phyloP scores from a whole-genome alignment of 129 eudicot genomes.

The Ambrosia artemisiifolia region DNA sequence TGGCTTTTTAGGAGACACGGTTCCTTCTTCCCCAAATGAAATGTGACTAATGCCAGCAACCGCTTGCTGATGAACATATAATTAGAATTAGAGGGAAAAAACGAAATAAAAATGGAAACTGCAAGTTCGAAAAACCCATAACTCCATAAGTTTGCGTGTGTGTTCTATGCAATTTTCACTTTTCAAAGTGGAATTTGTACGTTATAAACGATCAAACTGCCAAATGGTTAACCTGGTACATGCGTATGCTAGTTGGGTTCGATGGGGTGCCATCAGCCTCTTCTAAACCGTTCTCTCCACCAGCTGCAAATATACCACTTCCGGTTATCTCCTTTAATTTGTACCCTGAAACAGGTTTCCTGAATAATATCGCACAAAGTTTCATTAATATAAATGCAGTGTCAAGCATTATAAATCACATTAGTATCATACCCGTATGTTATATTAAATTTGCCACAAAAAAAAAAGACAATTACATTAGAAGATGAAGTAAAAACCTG shows the following conservation, averaged over 20 bases:
- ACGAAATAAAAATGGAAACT: too few relatives aligned
- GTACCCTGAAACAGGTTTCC: constrained; percentile 82
- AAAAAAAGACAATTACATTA: neutral
- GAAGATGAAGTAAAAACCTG: neutral
- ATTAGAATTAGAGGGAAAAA: neutral
- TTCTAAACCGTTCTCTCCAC: constrained; percentile 44
- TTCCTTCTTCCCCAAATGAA: constrained; percentile 81
- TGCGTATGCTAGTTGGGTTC: constrained; percentile 78
- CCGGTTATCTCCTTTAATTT: constrained; percentile 85
- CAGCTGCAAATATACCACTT: constrained; percentile 63
- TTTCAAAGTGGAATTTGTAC: too few relatives aligned
- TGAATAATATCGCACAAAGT: constrained; percentile 22
- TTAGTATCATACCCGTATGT: neutral
- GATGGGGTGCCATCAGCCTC: constrained; percentile 48
- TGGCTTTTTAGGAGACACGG: constrained; percentile 76
- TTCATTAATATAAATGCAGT: neutral
- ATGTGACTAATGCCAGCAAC: constrained; percentile 86
- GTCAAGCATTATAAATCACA: neutral
- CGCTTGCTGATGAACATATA: constrained; percentile 54
- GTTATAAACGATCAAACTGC: neutral
- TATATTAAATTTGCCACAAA: neutral
- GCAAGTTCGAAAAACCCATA: too few relatives aligned
- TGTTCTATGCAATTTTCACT: too few relatives aligned
- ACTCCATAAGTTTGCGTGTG: too few relatives aligned
- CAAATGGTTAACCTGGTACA: constrained; percentile 71